Evolutionary conservation across 441 rosid species (phyloP), one percentile per base, ranked within the genome.

Genomic region (Aquilaria agallochum): DNA sequence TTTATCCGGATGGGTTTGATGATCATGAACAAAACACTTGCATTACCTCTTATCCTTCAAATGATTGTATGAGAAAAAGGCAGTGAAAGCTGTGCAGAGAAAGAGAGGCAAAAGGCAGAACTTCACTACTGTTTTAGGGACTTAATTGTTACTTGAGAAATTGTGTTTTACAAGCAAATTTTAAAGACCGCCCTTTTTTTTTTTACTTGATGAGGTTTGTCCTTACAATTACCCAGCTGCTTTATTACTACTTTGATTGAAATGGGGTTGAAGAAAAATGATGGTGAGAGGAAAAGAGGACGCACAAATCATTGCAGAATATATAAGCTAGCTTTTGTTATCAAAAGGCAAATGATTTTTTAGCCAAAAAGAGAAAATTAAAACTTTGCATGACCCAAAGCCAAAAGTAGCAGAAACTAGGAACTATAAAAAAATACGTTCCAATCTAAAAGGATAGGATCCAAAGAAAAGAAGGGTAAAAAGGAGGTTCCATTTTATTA

Each of bases 291-390:
- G 67, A 9, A 60, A 53, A 59, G 57, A 32, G 53, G 62, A 53
- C 62, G 63, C 68, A 57, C 42, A n/a, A 57, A 50, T 60, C 45
- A 34, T 66, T 32, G 51, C 62, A 42, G 36, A 56, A 45, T 58
- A 60, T 62, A 64, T 67, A 59, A 56, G 74, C 9, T 40, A 40
- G 45, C 60, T 65, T 77, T 72, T 45, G 62, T 36, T 31, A 66
- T 51, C 60, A 52, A 76, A 77, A 64, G 74, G 59, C 56, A 56
- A 58, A 64, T 60, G 50, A 60, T 72, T 70, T 72, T 69, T 74
- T 12, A 20, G 63, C 12, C 48, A 5, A 10, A 56, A 48, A 69
- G 69, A 60, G 58, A 52, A 8, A 44, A 60, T 68, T 40, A 40
- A 6, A 40, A 6, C 45, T 1, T 40, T 10, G 27, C 27, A 20